Conservation (phyloP, 2,329 filamentous ascomycete genomes). For the Aspergillus proliferans region DNA sequence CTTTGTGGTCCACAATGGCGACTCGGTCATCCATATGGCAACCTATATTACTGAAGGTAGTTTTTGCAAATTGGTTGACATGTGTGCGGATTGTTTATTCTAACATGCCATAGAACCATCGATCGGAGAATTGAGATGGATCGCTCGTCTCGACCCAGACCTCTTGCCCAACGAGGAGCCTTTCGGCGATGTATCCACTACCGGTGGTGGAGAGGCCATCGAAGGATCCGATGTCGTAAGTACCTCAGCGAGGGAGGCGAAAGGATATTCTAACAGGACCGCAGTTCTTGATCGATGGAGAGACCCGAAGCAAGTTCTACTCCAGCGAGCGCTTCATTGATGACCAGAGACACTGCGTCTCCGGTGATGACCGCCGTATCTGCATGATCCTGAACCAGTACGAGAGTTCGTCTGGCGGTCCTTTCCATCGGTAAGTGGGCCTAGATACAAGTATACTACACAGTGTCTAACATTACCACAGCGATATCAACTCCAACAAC, state of each 20-base stretch:
- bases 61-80: constrained; percentile 4
- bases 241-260: neutral
- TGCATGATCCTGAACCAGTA: constrained; percentile 55
- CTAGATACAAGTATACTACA: neutral
- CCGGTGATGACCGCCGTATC: constrained; percentile 45
- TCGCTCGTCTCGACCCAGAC: constrained; percentile 52
- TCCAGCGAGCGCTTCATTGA: constrained; percentile 65
- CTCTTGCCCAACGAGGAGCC: constrained; percentile 49
- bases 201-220: constrained; percentile 47
- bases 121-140: constrained; percentile 58
- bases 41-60: constrained; percentile 52
- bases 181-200: constrained; percentile 52
- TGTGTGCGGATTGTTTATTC: neutral
- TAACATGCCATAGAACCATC: constrained; percentile 37
- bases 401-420: constrained; percentile 59
- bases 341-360: constrained; percentile 54
- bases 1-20: constrained; percentile 55
- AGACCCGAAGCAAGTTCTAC: constrained; percentile 66
- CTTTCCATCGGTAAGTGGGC: constrained; percentile 50
- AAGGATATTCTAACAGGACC: neutral
- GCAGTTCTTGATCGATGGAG: constrained; percentile 50
- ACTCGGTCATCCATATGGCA: constrained; percentile 55
- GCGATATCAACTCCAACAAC: constrained; percentile 61
- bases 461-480: constrained; percentile 14
- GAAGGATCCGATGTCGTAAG: constrained; percentile 52